A percentile compares a stretch with the other conserved stretches of the same genome.
Evolutionary conservation across 129 eudicot species (phyloP).

Genomic region (Ambrosia artemisiifolia): DNA sequence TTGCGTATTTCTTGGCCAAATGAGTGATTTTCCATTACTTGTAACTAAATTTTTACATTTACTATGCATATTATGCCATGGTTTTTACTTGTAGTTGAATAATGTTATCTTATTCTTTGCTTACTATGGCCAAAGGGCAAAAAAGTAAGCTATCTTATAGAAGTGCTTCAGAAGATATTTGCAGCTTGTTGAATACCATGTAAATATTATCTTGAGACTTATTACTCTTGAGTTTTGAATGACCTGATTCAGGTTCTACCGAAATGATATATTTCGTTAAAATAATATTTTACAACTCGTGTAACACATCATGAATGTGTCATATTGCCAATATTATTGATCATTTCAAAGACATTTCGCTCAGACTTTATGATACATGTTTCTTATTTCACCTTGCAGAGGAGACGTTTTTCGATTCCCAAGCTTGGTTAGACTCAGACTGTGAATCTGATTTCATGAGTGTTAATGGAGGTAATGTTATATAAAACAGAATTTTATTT

Average conservation of each 20-base stretch:
- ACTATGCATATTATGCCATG: background rate
- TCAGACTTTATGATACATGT: background rate
- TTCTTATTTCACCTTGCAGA: constrained; percentile 37
- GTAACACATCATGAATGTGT: background rate
- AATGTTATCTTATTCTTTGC: background rate
- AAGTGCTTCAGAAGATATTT: background rate
- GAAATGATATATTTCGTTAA: background rate
- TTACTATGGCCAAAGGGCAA: background rate
- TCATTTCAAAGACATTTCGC: background rate
- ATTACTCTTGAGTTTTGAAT: too few relatives aligned
- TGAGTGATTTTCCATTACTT: background rate
- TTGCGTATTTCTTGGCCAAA: background rate
- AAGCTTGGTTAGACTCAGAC: constrained; percentile 69
- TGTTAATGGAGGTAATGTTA: constrained; percentile 50
- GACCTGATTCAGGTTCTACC: background rate
- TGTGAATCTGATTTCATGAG: constrained; percentile 61
- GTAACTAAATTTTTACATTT: background rate
- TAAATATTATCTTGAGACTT: background rate
- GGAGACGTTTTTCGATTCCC: constrained; percentile 62
- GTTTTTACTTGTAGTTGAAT: background rate
- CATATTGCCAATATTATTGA: background rate
- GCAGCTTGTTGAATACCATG: background rate
- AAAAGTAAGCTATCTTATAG: background rate
- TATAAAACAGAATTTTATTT: background rate
- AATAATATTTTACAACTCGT: background rate